phyloP scores from a whole-genome alignment of 768 basidiomycete genomes.

The Boletus reticulatus region DNA sequence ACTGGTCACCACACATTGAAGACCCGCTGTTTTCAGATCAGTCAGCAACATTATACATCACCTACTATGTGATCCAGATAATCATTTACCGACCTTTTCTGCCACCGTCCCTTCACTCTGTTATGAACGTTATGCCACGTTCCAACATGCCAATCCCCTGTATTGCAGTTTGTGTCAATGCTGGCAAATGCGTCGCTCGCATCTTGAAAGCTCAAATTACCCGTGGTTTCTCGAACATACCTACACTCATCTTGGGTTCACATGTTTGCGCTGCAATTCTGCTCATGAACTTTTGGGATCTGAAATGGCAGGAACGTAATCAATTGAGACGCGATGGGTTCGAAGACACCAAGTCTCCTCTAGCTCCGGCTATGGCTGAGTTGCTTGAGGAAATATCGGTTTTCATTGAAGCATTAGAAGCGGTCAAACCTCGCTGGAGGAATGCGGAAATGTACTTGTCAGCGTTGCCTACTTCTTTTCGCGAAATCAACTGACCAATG shows the following conservation, averaged over 20 bases:
- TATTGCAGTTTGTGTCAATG: slow-evolving; percentile 55
- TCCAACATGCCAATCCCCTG: slow-evolving; percentile 45
- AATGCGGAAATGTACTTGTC: slow-evolving; percentile 35
- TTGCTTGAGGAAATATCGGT: slow-evolving; percentile 28
- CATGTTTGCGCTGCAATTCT: slow-evolving; percentile 53
- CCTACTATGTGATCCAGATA: slow-evolving; percentile 64
- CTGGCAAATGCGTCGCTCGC: slow-evolving; percentile 57
- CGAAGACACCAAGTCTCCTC: slow-evolving; percentile 32
- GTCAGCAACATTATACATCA: slow-evolving; percentile 53
- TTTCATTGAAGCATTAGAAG: slow-evolving; percentile 29
- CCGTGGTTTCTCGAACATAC: slow-evolving; percentile 43
- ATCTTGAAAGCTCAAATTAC: slow-evolving; percentile 54
- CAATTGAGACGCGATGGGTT: slow-evolving; percentile 21
- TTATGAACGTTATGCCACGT: slow-evolving; percentile 22
- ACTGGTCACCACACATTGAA: slow-evolving; percentile 54
- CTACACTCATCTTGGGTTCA: slow-evolving; percentile 43
- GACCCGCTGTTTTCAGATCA: slow-evolving; percentile 51
- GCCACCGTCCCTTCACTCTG: slow-evolving; percentile 35
- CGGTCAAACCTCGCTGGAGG: slow-evolving; percentile 30
- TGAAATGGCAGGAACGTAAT: slow-evolving; percentile 45
- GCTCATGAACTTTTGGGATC: slow-evolving; percentile 57
- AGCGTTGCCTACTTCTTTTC: slow-evolving; percentile 22
- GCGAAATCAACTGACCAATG: slow-evolving; percentile 35
- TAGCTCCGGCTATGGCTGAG: slow-evolving; percentile 29
- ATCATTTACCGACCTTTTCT: slow-evolving; percentile 72